Conservation (phyloP, 352 stramenopile genomes). For the Globisporangium paddicum region DNA sequence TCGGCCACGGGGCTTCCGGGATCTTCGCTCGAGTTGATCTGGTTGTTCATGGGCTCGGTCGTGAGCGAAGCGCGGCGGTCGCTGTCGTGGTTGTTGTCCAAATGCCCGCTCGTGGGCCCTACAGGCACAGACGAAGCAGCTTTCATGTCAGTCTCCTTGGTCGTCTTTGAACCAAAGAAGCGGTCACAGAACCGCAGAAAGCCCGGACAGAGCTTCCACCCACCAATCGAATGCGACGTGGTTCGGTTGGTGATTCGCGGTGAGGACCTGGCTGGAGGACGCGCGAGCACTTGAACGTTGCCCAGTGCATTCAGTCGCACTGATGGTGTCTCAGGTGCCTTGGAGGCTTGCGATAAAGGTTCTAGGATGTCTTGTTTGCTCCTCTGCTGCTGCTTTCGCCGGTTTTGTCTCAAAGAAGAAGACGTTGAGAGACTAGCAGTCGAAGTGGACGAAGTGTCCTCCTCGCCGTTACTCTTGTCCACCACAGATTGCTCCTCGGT, state of each 20-base stretch:
- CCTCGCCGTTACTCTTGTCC: not conserved
- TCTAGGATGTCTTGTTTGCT: conserved; percentile 7
- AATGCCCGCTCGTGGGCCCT: not conserved
- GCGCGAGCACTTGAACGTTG: conserved; percentile 4
- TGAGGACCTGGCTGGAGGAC: not conserved
- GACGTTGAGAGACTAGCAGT: not conserved
- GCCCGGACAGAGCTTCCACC: conserved; percentile 60
- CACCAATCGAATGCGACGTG: conserved; percentile 13
- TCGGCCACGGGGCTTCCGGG: conserved; percentile 1
- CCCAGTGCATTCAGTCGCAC: not conserved
- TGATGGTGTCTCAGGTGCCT: not conserved
- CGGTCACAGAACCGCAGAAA: conserved; percentile 66
- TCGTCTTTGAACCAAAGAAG: conserved; percentile 33
- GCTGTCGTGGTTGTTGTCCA: not conserved
- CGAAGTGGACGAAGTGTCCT: not conserved
- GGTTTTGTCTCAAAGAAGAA: conserved; percentile 21
- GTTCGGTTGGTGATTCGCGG: not conserved
- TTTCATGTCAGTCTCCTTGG: not conserved
- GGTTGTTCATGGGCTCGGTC: conserved; percentile 9
- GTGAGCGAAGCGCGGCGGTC: conserved; percentile 8
- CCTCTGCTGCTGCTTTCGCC: conserved; percentile 32
- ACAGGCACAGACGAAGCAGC: not conserved
- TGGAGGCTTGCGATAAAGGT: not conserved
- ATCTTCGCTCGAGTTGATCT: conserved; percentile 11
- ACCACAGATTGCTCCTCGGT: conserved; percentile 8